A percentile compares a stretch with the other conserved stretches of the same genome.
phyloP scores from a whole-genome alignment of 345 rosid genomes.

The Eucalyptus polybractea region DNA sequence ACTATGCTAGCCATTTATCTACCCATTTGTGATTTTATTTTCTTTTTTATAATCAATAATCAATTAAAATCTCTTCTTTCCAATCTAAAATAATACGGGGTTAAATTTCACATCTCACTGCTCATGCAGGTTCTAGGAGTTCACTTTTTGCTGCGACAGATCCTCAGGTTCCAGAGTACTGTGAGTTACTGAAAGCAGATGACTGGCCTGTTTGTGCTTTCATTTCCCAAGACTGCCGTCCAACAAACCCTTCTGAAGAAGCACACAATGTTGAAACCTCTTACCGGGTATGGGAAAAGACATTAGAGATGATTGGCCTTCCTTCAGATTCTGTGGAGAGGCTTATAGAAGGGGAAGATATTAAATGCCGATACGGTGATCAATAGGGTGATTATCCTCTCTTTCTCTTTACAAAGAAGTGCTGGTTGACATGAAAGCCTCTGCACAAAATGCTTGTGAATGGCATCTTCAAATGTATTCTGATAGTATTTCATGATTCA shows the following conservation, averaged over 20 bases:
- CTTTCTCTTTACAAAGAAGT: not conserved
- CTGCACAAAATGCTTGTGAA: not conserved
- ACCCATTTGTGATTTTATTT: not conserved
- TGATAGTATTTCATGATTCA: not conserved
- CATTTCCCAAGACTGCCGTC: constrained; percentile 88
- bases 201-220: constrained; percentile 95
- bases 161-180: constrained; percentile 86
- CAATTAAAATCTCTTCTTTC: not conserved
- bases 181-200: constrained; percentile 66
- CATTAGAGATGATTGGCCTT: constrained; percentile 74
- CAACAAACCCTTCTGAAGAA: constrained; percentile 86
- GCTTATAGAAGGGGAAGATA: constrained; percentile 62
- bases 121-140: constrained; percentile 64
- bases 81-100: not conserved
- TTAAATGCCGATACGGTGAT: constrained; percentile 34
- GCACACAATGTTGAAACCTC: constrained; percentile 71
- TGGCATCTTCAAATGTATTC: not conserved
- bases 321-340: constrained; percentile 70
- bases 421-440: not conserved
- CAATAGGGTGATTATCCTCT: not conserved
- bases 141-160: constrained; percentile 87
- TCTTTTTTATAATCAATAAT: not conserved
- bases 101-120: not conserved
- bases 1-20: not conserved
- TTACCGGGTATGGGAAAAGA: constrained; percentile 75